Evolutionary conservation across 345 rosid species (phyloP), one percentile per base, ranked within the genome.

Genomic region (Draba incana): DNA sequence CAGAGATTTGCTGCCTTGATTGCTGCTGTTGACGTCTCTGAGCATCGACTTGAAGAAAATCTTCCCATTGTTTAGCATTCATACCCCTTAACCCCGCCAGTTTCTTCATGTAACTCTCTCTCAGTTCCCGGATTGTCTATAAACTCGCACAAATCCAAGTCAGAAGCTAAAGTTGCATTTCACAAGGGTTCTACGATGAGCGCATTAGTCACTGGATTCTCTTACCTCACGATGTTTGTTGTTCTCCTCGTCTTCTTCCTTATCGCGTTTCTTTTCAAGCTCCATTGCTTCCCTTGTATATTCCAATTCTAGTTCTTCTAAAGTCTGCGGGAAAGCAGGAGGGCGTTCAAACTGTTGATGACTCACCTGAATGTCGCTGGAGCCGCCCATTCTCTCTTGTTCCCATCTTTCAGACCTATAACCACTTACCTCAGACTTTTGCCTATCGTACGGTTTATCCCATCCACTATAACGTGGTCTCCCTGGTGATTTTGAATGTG

Each of bases 241-340:
- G 81, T 89, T 94, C 80, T 94, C 98, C 73, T 88, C 98, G 46
- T 89, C 97, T 82, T 88, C 98, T 82, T 94, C 97, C 77, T 89
- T 92, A 56, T 86, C 88, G 16, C 84, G 88, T 75, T 87, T 83
- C 80, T 81, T 85, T 72, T 71, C 84, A 56, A 94, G 93, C 68
- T 89, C 93, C 79, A 74, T 76, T 48, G 84, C 88, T 72, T 85
- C 99, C 70, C 85, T 84, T 57, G 83, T 88, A 79, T 80, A 85
- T 69, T 92, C 92, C 84, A 83, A 47, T 77, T 92, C 99, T 71
- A 94, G 76, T 50, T 89, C 97, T 68, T 89, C 97, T 66, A 86
- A 74, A 3, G 88, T 83, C 80, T 82, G 92, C 31, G 90, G 84
- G 66, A 72, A 79, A 42, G 81, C 64, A 65, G 92, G 81, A 65